Evolutionary conservation across 495 filamentous ascomycete genomes (phyloP).

Genomic region (Ascobolus immersus): DNA sequence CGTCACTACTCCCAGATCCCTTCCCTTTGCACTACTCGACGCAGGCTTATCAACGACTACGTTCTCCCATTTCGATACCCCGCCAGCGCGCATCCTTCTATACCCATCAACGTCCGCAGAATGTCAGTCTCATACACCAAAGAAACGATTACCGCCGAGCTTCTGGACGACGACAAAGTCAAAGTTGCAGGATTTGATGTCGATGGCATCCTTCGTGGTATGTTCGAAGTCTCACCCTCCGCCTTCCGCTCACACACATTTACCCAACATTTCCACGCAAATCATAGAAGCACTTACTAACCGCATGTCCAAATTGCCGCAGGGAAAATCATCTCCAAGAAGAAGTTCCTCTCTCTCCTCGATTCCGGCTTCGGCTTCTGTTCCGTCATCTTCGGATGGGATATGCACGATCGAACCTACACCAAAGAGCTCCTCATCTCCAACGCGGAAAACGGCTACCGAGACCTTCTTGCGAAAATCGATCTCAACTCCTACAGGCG

Average conservation of each 20-base stretch:
- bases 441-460: slow-evolving; percentile 81
- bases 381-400: slow-evolving; percentile 90
- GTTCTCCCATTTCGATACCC: no score
- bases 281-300: neutral
- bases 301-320: neutral
- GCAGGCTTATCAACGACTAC: no score
- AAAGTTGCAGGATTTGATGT: slow-evolving; percentile 84
- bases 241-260: no score
- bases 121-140: slow-evolving; percentile 20
- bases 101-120: no score
- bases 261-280: neutral
- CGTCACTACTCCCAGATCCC: no score
- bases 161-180: slow-evolving; percentile 54
- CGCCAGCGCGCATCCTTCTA: no score
- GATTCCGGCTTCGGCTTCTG: slow-evolving; percentile 84
- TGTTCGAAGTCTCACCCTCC: no score
- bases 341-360: slow-evolving; percentile 75
- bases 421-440: slow-evolving; percentile 60
- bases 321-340: slow-evolving; percentile 80
- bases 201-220: slow-evolving; percentile 58
- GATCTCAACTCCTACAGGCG: slow-evolving; percentile 62
- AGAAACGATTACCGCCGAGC: slow-evolving; percentile 35
- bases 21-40: no score
- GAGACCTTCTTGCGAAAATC: slow-evolving; percentile 61
- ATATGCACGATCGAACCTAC: slow-evolving; percentile 90